These are phyloP conservation scores for Zygosaccharomyces pseudobailii DNA, from an alignment of 1,139 yeast genomes.

Conservation along the genomic window DNA sequence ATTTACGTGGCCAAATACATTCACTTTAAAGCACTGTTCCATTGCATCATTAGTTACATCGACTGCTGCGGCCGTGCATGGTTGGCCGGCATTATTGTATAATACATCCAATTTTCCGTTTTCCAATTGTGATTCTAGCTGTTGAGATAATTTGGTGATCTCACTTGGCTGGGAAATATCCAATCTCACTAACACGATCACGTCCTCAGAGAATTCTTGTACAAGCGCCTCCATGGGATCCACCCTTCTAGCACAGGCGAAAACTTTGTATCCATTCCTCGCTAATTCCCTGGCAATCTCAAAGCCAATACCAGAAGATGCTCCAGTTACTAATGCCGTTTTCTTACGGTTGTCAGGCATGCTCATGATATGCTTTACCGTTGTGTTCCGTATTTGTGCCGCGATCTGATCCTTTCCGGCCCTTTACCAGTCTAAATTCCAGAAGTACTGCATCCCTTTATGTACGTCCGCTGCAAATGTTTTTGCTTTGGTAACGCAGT, in stretches of 20 bases:
- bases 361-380: neutral
- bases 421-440: too few relatives aligned
- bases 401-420: too few relatives aligned
- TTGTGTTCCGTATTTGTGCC: neutral
- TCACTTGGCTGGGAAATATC: slow-evolving; percentile 55
- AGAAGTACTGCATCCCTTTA: too few relatives aligned
- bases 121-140: slow-evolving; percentile 37
- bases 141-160: slow-evolving; percentile 42
- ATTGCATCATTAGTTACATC: slow-evolving; percentile 59
- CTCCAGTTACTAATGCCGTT: slow-evolving; percentile 66
- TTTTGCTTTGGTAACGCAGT: too few relatives aligned
- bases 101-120: slow-evolving; percentile 51
- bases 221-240: slow-evolving; percentile 53
- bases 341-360: neutral
- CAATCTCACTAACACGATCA: slow-evolving; percentile 36
- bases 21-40: slow-evolving; percentile 55
- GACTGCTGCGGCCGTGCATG: slow-evolving; percentile 65
- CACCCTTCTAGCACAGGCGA: slow-evolving; percentile 66
- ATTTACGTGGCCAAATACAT: slow-evolving; percentile 64
- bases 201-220: slow-evolving; percentile 15
- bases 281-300: slow-evolving; percentile 63
- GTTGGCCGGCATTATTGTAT: slow-evolving; percentile 63
- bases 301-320: slow-evolving; percentile 76
- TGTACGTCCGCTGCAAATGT: too few relatives aligned
- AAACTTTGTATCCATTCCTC: slow-evolving; percentile 56